A percentile compares a stretch with the other conserved stretches of the same genome.
Evolutionary conservation across 495 filamentous ascomycete genomes (phyloP).

Genomic region (Astrocystis sublimbata): DNA sequence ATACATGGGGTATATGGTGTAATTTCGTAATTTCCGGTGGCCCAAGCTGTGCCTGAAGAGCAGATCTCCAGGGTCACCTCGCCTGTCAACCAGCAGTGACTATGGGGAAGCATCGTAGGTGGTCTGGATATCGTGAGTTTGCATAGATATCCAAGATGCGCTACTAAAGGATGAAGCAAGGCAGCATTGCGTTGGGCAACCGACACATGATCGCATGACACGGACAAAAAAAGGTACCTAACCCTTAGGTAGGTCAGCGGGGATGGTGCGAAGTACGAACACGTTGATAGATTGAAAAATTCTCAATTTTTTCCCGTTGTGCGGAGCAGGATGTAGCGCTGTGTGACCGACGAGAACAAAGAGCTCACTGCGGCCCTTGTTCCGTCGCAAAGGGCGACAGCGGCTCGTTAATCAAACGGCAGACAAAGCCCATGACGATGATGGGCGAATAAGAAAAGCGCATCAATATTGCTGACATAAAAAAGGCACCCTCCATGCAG

Average conservation of each 20-base stretch:
- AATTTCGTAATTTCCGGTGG: slow-evolving; percentile 14
- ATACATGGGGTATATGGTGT: slow-evolving; percentile 5
- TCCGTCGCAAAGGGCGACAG: slow-evolving; percentile 14
- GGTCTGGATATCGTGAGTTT: too few species aligned
- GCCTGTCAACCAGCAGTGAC: too few species aligned
- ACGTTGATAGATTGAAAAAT: background rate
- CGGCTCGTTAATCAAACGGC: background rate
- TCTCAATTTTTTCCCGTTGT: background rate
- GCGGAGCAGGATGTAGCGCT: too few species aligned
- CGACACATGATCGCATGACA: too few species aligned
- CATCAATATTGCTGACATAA: background rate
- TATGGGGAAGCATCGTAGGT: too few species aligned
- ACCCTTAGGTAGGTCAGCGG: too few species aligned
- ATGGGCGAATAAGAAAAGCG: slow-evolving; percentile 2
- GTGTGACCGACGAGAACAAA: background rate
- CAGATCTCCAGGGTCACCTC: too few species aligned
- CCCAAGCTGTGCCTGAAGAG: slow-evolving; percentile 1
- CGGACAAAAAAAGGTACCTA: too few species aligned
- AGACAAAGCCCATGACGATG: slow-evolving; percentile 2
- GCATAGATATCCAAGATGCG: too few species aligned
- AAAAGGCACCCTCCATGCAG: background rate
- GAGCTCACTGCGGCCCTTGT: background rate
- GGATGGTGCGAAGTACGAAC: too few species aligned
- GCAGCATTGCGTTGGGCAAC: too few species aligned
- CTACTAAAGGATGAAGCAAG: too few species aligned